A percentile compares a stretch with the other conserved stretches of the same genome.
Evolutionary conservation across 129 eudicot genomes (phyloP).

Genomic region (Cynara cardunculus): DNA sequence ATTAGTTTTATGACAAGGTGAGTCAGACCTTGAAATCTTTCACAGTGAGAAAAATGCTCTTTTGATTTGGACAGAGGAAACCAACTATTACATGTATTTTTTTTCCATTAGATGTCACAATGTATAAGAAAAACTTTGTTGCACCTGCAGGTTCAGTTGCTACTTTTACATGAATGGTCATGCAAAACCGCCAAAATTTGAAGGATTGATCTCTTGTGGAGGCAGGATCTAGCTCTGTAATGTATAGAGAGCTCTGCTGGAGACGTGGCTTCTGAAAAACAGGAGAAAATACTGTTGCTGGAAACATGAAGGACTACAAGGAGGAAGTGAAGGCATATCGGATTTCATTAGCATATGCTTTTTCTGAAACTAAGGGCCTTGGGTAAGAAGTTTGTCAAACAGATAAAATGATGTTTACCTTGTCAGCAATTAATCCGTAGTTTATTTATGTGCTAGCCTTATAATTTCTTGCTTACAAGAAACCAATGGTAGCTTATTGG

Average conservation of each 20-base stretch:
- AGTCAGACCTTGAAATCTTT: not conserved
- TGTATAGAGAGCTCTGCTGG: not conserved
- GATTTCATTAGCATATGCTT: not conserved
- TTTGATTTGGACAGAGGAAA: not conserved
- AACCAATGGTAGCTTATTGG: not conserved
- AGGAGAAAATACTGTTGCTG: not conserved
- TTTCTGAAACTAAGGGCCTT: not conserved
- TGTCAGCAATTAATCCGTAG: not conserved
- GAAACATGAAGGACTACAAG: not conserved
- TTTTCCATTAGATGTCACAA: not conserved
- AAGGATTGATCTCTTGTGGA: not conserved
- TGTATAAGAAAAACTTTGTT: not conserved
- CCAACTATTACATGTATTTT: not conserved
- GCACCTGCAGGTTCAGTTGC: not conserved
- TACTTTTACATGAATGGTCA: not conserved
- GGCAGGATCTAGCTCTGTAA: not conserved
- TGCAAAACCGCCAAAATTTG: not conserved
- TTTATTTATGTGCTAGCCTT: not conserved
- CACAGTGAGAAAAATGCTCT: not conserved
- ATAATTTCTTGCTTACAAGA: not conserved
- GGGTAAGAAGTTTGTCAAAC: not conserved
- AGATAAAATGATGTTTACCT: not conserved
- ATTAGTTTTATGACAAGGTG: not conserved
- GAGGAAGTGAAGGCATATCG: not conserved
- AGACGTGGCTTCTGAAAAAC: not conserved